These are phyloP conservation scores for Parietaria judaica DNA, from an alignment of 306 rosid genomes.

Conservation along the genomic window DNA sequence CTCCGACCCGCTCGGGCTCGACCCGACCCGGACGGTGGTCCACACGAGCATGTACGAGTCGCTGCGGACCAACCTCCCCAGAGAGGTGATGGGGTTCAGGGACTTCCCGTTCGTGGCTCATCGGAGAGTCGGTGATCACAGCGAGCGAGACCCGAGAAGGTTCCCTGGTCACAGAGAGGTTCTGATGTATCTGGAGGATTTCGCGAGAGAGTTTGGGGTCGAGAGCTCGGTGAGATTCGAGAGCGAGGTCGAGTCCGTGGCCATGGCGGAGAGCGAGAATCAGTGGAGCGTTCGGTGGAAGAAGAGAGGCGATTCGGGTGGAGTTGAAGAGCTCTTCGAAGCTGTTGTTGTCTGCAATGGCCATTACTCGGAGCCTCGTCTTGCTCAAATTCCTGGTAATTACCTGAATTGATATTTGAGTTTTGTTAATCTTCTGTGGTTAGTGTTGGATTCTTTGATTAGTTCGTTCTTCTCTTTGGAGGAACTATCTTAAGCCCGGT, in stretches of 20 bases:
- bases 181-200: slow-evolving; percentile 37
- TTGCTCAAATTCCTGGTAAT: slow-evolving; percentile 33
- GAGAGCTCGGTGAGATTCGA: slow-evolving; percentile 26
- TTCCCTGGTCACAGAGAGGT: slow-evolving; percentile 49
- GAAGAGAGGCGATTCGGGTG: slow-evolving; percentile 14
- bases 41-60: slow-evolving; percentile 33
- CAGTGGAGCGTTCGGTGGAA: slow-evolving; percentile 29
- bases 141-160: slow-evolving; percentile 33
- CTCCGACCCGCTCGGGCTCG: slow-evolving; percentile 24
- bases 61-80: slow-evolving; percentile 30
- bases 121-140: neutral
- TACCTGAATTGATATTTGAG: neutral
- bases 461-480: too few species aligned
- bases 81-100: slow-evolving; percentile 30
- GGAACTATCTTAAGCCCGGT: too few species aligned
- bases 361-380: slow-evolving; percentile 29
- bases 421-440: neutral
- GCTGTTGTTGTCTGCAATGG: slow-evolving; percentile 46
- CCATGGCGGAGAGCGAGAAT: neutral
- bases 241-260: slow-evolving; percentile 33
- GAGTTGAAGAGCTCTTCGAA: slow-evolving; percentile 25
- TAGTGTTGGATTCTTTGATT: neutral
- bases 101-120: slow-evolving; percentile 28
- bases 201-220: slow-evolving; percentile 28
- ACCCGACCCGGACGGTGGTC: slow-evolving; percentile 19